Percentiles rank a stretch among this genome's conserved stretches.
Conservation (phyloP, 2,329 filamentous ascomycete genomes). For the Ophiostoma populinum region DNA sequence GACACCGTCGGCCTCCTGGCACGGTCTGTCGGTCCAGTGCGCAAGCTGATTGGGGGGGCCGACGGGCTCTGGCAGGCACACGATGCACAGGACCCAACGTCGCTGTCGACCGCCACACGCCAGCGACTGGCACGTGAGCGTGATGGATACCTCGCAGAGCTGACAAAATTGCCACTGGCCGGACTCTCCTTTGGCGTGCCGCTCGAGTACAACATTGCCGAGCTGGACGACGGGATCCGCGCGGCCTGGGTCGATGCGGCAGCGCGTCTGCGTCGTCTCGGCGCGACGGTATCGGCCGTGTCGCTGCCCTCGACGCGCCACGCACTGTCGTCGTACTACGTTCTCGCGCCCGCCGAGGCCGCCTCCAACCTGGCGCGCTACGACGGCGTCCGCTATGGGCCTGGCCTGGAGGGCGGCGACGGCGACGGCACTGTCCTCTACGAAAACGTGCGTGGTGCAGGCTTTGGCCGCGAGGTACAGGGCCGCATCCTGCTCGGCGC, state of each 20-base stretch:
- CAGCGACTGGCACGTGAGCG: conserved; percentile 18
- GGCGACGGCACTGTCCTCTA: conserved; percentile 46
- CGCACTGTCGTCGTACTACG: conserved; percentile 84
- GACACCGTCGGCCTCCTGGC: conserved; percentile 76
- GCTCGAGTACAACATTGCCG: conserved; percentile 73
- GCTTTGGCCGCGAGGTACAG: conserved; percentile 73
- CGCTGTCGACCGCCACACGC: conserved; percentile 39
- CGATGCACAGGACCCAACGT: conserved; percentile 62
- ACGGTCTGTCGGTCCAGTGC: conserved; percentile 31
- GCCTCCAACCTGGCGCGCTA: conserved; percentile 94
- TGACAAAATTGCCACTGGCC: conserved; percentile 5
- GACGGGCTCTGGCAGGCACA: conserved; percentile 30
- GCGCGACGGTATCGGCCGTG: conserved; percentile 56
- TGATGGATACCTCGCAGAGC: conserved; percentile 2
- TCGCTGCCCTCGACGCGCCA: conserved; percentile 70
- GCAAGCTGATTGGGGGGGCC: conserved; percentile 31
- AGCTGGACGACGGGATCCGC: conserved; percentile 54
- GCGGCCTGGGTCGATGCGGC: conserved; percentile 51
- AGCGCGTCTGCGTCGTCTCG: conserved; percentile 38
- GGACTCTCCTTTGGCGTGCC: conserved; percentile 38
- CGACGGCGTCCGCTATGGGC: conserved; percentile 89
- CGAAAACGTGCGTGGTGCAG: conserved; percentile 51
- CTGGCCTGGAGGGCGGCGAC: background rate
- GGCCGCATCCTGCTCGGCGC: conserved; percentile 76
- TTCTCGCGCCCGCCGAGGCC: conserved; percentile 87